phyloP scores from a whole-genome alignment of 139 green algal species.

The Trebouxia sp. region DNA sequence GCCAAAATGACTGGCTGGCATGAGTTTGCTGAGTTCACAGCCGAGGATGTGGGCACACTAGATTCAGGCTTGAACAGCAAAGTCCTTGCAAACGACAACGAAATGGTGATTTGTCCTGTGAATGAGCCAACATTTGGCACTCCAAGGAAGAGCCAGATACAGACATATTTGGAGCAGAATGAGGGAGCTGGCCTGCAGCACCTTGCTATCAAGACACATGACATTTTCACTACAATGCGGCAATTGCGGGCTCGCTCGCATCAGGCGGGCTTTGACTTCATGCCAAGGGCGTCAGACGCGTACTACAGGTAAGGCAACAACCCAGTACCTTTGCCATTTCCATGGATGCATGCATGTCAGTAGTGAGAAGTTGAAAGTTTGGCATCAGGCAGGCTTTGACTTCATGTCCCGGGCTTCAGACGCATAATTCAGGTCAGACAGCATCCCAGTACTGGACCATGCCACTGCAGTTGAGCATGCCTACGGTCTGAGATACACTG shows the following conservation, averaged over 20 bases:
- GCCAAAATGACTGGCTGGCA: constrained; percentile 77
- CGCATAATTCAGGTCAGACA: too few species aligned
- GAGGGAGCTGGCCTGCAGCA: constrained; percentile 96
- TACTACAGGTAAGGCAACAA: constrained; percentile 79
- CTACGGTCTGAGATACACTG: too few species aligned
- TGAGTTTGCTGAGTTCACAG: constrained; percentile 97
- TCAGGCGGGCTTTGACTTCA: constrained; percentile 82
- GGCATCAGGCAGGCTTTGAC: too few species aligned
- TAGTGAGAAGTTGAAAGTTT: too few species aligned
- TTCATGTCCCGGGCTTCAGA: too few species aligned
- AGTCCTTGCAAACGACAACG: constrained; percentile 93
- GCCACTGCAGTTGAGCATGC: too few species aligned
- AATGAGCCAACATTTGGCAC: constrained; percentile 98
- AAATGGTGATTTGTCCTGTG: constrained; percentile 93
- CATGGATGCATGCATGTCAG: too few species aligned
- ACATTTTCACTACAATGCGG: constrained; percentile 91
- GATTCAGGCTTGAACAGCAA: constrained; percentile 88
- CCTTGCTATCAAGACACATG: constrained; percentile 92
- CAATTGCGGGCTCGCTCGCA: constrained; percentile 65
- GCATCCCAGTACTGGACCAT: too few species aligned
- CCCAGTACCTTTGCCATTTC: too few species aligned
- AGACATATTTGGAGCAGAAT: constrained; percentile 99
- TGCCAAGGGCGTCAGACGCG: constrained; percentile 71
- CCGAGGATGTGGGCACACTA: constrained; percentile 96
- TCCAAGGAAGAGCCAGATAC: constrained; percentile 77